Evolutionary conservation across 352 stramenopile genomes (phyloP).

Genomic region (Pythium phragmitis): DNA sequence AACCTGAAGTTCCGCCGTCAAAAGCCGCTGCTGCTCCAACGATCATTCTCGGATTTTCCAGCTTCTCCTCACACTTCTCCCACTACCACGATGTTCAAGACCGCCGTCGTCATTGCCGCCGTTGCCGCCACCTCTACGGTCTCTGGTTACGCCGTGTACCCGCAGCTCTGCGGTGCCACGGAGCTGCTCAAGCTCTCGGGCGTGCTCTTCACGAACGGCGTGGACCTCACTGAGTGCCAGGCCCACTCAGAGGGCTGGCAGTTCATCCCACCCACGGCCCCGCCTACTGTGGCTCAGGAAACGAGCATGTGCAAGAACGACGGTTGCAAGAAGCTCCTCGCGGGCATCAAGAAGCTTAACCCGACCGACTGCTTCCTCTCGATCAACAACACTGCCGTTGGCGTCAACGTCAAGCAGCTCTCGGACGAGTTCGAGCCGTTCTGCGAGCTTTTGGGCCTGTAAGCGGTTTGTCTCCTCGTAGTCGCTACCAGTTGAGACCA

Average conservation of each 20-base stretch:
- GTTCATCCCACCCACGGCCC: conserved; percentile 31
- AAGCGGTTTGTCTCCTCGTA: neutral
- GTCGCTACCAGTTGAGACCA: neutral
- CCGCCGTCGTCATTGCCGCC: conserved; percentile 13
- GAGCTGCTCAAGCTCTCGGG: conserved; percentile 20
- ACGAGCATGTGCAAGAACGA: conserved; percentile 31
- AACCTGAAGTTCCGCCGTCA: neutral
- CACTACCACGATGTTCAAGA: conserved; percentile 22
- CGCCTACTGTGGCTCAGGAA: conserved; percentile 26
- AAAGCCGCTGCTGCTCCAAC: neutral
- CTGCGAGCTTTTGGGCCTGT: conserved; percentile 23
- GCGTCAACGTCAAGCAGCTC: conserved; percentile 39
- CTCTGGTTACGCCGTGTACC: conserved; percentile 16
- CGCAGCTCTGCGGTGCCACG: conserved; percentile 6
- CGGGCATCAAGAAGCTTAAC: conserved; percentile 21
- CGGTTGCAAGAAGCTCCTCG: conserved; percentile 31
- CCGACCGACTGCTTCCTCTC: conserved; percentile 33
- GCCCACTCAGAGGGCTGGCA: conserved; percentile 22
- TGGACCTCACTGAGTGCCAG: conserved; percentile 27
- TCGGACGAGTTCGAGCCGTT: conserved; percentile 29
- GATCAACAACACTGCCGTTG: conserved; percentile 17
- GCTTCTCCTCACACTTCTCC: conserved; percentile 13
- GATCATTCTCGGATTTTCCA: conserved; percentile 27
- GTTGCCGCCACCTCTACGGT: conserved; percentile 15
- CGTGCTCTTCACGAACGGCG: conserved; percentile 11